A percentile compares a stretch with the other conserved stretches of the same genome.
These are phyloP conservation scores for Emydomyces testavorans DNA, from an alignment of 2,329 filamentous ascomycete species.

Conservation along the genomic window DNA sequence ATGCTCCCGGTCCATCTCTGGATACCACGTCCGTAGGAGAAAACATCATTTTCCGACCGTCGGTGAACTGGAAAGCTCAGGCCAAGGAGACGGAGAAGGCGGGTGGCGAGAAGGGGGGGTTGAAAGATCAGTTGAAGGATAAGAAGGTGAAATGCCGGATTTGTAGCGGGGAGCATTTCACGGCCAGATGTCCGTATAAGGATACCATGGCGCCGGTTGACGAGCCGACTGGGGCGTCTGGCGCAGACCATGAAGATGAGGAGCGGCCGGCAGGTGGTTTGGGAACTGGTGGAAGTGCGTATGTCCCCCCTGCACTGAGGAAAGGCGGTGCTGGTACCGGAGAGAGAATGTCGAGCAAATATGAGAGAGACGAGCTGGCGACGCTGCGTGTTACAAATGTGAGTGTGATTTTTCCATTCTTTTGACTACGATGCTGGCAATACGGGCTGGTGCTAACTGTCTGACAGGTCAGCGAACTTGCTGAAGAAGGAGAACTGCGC, in stretches of 20 bases:
- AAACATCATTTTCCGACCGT: slow-evolving; percentile 94
- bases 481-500: slow-evolving; percentile 87
- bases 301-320: slow-evolving; percentile 87
- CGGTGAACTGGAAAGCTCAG: slow-evolving; percentile 85
- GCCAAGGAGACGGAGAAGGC: slow-evolving; percentile 57
- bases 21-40: slow-evolving; percentile 92
- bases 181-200: slow-evolving; percentile 97
- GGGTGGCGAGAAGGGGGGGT: slow-evolving; percentile 46
- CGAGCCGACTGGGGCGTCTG: slow-evolving; percentile 33
- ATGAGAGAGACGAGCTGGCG: slow-evolving; percentile 90
- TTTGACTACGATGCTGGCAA: too few species aligned
- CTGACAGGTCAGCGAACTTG: slow-evolving; percentile 82
- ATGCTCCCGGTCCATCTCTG: slow-evolving; percentile 65
- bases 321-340: slow-evolving; percentile 48
- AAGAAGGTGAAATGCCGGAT: slow-evolving; percentile 99
- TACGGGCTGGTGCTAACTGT: slow-evolving; percentile 1
- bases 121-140: slow-evolving; percentile 69
- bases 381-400: slow-evolving; percentile 97
- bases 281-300: slow-evolving; percentile 61
- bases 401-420: slow-evolving; percentile 38
- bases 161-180: slow-evolving; percentile 98
- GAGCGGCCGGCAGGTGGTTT: slow-evolving; percentile 42
- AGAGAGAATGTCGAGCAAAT: slow-evolving; percentile 86
- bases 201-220: slow-evolving; percentile 81
- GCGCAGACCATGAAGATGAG: slow-evolving; percentile 39